Evolutionary conservation across 106 monocot species (phyloP).

Genomic region (Amphibolis antarctica): DNA sequence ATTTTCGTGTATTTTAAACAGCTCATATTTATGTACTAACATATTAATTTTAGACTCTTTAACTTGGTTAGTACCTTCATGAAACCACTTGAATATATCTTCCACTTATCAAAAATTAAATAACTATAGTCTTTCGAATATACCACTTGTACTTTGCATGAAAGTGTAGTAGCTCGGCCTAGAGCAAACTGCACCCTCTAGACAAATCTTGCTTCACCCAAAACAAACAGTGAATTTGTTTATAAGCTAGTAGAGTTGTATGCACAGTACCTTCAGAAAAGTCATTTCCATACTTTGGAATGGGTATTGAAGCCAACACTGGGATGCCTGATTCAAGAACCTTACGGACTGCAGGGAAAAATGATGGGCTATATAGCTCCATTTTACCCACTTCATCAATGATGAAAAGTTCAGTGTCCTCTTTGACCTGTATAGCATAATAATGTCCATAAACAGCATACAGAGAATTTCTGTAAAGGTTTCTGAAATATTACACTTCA

Average conservation of each 20-base stretch:
- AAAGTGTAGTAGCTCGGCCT: too few species aligned
- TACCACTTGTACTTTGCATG: too few species aligned
- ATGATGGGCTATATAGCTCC: slow-evolving; percentile 75
- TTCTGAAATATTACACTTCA: background rate
- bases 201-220: too few species aligned
- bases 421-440: slow-evolving; percentile 43
- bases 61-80: too few species aligned
- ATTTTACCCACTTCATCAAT: slow-evolving; percentile 98
- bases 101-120: too few species aligned
- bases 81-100: too few species aligned
- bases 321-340: slow-evolving; percentile 73
- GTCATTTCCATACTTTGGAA: slow-evolving; percentile 54
- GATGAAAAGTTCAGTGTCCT: slow-evolving; percentile 66
- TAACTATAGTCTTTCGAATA: too few species aligned
- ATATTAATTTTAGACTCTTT: too few species aligned
- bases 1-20: too few species aligned
- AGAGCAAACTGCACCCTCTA: too few species aligned
- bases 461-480: background rate
- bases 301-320: slow-evolving; percentile 67
- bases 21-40: too few species aligned
- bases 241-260: background rate
- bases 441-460: background rate
- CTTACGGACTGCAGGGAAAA: slow-evolving; percentile 69
- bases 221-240: too few species aligned
- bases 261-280: slow-evolving; percentile 59